A percentile compares a stretch with the other conserved stretches of the same genome.
Evolutionary conservation across 495 filamentous ascomycete genomes (phyloP).

Genomic region (Bryoglossum gracile): DNA sequence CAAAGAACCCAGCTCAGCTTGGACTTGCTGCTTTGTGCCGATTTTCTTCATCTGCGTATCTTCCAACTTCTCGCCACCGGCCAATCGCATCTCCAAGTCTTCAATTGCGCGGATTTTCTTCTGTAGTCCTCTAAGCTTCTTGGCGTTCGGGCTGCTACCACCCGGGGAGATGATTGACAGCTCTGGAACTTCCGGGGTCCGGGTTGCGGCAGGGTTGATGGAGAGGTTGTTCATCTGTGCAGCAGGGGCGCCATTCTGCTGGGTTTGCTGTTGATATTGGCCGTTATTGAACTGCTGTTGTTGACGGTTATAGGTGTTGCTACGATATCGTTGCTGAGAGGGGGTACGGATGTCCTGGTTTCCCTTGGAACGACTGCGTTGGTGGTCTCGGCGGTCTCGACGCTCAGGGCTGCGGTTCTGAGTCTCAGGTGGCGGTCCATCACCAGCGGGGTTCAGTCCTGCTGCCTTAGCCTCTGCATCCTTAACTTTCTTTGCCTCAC

Average conservation of each 20-base stretch:
- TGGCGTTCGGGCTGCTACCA: conserved; percentile 44
- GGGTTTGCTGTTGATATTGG: conserved; percentile 27
- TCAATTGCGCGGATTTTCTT: conserved; percentile 98
- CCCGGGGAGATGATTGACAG: conserved; percentile 40
- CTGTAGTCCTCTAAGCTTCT: conserved; percentile 82
- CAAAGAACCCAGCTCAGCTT: conserved; percentile 68
- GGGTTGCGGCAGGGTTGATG: conserved; percentile 15
- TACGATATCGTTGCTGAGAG: conserved; percentile 33
- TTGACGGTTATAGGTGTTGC: conserved; percentile 32
- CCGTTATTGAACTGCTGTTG: conserved; percentile 29
- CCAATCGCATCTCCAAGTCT: conserved; percentile 91
- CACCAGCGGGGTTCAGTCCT: conserved; percentile 32
- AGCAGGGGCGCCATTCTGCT: conserved; percentile 18
- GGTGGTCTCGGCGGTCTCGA: conserved; percentile 39
- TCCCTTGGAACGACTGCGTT: conserved; percentile 53
- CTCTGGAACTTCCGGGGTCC: conserved; percentile 32
- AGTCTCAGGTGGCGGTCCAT: conserved; percentile 34
- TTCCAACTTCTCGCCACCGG: conserved; percentile 90
- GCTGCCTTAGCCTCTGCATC: conserved; percentile 54
- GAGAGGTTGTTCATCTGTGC: conserved; percentile 16
- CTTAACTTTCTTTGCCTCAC: conserved; percentile 90
- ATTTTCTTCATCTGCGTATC: conserved; percentile 99
- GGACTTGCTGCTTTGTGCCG: conserved; percentile 71
- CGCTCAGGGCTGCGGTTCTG: conserved; percentile 63
- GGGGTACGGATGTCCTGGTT: conserved; percentile 33